A percentile compares a stretch with the other conserved stretches of the same genome.
Evolutionary conservation across 345 rosid genomes (phyloP).

Genomic region (Eucalyptus paniculata): DNA sequence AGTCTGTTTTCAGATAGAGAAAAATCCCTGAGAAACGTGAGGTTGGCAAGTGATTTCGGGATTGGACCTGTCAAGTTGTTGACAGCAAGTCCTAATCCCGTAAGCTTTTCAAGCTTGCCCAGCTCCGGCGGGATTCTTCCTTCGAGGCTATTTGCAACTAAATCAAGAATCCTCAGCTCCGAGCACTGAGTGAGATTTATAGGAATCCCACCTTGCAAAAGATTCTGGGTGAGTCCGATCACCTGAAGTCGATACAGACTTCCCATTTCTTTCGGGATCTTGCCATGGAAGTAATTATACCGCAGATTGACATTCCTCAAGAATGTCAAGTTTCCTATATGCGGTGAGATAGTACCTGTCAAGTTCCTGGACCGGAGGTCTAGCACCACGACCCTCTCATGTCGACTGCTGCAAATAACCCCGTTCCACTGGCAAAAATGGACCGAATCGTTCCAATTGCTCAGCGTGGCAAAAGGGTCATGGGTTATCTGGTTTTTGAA

Average conservation of each 20-base stretch:
- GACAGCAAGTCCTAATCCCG: neutral
- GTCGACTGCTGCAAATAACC: conserved; percentile 1
- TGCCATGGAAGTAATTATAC: conserved; percentile 3
- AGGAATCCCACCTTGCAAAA: conserved; percentile 13
- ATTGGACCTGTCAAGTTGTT: conserved; percentile 13
- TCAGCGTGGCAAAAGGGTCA: neutral
- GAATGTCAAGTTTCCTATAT: conserved; percentile 11
- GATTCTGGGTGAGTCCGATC: neutral
- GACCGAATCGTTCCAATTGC: conserved; percentile 9
- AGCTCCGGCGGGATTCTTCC: conserved; percentile 9
- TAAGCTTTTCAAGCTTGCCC: conserved; percentile 4
- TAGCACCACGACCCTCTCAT: conserved; percentile 1
- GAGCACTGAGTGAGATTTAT: conserved; percentile 3
- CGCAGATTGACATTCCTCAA: neutral
- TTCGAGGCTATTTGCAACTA: conserved; percentile 2
- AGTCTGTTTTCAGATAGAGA: conserved; percentile 7
- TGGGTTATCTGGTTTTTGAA: neutral
- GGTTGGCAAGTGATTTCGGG: conserved; percentile 8
- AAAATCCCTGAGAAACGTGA: neutral
- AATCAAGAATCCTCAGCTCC: neutral
- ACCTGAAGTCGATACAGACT: neutral
- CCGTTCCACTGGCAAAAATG: conserved; percentile 10
- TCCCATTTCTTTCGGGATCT: conserved; percentile 8
- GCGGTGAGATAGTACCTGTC: conserved; percentile 9
- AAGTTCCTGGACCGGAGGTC: neutral